Evolutionary conservation across 2,329 filamentous ascomycete species (phyloP), one percentile per base, ranked within the genome.

Genomic region (Xylaria sp.): DNA sequence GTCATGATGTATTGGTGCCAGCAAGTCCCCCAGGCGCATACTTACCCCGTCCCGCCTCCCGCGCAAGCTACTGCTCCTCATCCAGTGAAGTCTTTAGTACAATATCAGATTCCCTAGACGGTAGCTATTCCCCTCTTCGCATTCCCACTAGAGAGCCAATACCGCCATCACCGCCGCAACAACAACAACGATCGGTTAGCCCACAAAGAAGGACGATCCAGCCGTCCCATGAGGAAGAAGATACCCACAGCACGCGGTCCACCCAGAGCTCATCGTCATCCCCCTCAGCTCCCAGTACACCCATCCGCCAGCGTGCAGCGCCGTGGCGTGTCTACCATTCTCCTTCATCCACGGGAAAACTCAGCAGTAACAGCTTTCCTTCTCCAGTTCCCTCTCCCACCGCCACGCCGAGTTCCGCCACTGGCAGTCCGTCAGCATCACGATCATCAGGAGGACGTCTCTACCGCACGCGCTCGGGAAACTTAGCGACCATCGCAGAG

Each of bases 381-480:
- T 63, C 57, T 52, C 56, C 55, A 3, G 30, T 39, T 10, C 57
- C 13, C 10, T 56, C 57, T 8, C 55, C 61, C 34, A 30, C 5
- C 23, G 23, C 23, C 23, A 30, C 23, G 23, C 19, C 44, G 44
- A 52, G 6, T 16, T 47, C 60, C 11, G 23, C 23, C 23, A 30
- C 23, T 30, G 23, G 23, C 23, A 39, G 49, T 10, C 50, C 53
- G 6, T 52, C 61, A 11, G 18, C 63, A 1, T 37, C 51, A 19
- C 62, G 47, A 2, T 63, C 63, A 35, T 4, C 23, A 30, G 23
- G 23, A 30, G 63, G 63, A 1, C 67, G 67, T 19, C 61, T 70
- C 23, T 67, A 65, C 48, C 66, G 69, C 57, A 67, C 64, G 16
- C 64, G 66, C 5, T 72, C 70, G 5, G 70, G 69, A 1, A 66